Evolutionary conservation across 306 rosid genomes (phyloP), one percentile per base, ranked within the genome.

Genomic region (barrel medic (Medicago truncatula)): DNA sequence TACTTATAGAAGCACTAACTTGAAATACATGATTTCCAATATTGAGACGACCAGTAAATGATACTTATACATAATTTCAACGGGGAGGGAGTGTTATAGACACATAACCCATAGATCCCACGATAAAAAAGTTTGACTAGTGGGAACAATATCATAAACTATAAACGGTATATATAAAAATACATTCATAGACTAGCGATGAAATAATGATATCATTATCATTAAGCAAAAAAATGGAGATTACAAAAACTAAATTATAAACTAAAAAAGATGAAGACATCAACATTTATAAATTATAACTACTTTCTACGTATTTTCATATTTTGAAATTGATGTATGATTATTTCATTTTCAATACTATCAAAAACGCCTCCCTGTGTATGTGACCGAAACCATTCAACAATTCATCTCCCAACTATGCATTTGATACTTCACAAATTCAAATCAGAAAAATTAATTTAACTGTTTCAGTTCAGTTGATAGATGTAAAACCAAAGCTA

Each of bases 1-100:
- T 31, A 67, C 64, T 6, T 59, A 79, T 17, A 64, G n/a, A 66
- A 67, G 59, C 58, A 56, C 6, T 53, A 20, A 21, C 62, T 34
- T 25, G 9, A 40, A 52, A 53, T 43, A 41, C 66, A 68, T 41
- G 9, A 43, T 61, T 60, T 18, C 46, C 21, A 57, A 62, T 52
- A 38, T 25, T 31, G 34, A 38, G 11, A 73, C 6, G 52, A 70
- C 40, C 18, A 14, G 59, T 49, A 60, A 36, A 60, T 49, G 38
- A 71, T 54, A 28, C 4, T 3, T 28, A 28, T 28, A 28, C 31
- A 28, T 28, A 25, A 54, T 54, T 18, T 18, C 31, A 31, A 54
- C 0, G 6, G 25, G 17, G 12, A 54, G 11, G 28, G 17, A 7
- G 28, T 16, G 5, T 8, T 25, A 6, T 54, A 20, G 54, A 17